Evolutionary conservation across 2,329 filamentous ascomycete species (phyloP).

Genomic region (Penicillium sp.): DNA sequence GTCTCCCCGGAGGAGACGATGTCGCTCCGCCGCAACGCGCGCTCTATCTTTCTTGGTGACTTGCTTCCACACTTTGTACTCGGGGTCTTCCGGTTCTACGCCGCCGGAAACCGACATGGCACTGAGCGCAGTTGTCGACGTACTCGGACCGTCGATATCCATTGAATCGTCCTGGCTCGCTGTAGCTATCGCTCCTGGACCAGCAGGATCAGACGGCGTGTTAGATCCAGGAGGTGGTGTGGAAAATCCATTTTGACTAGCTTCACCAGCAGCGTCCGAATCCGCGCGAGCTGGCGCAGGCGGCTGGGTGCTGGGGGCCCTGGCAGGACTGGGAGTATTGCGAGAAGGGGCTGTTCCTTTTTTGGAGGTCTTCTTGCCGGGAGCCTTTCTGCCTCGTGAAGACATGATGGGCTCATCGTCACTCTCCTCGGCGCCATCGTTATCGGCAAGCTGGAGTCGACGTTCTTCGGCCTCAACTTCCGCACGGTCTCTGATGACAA

Average conservation of each 20-base stretch:
- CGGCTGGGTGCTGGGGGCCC: constrained; percentile 49
- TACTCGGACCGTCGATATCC: constrained; percentile 74
- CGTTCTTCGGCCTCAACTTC: constrained; percentile 87
- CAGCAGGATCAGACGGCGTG: constrained; percentile 72
- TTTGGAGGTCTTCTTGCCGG: constrained; percentile 69
- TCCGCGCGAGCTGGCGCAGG: constrained; percentile 59
- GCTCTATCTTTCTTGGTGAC: constrained; percentile 96
- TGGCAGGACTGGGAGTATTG: constrained; percentile 74
- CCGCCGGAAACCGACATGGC: constrained; percentile 73
- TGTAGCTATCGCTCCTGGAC: constrained; percentile 57
- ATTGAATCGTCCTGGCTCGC: constrained; percentile 79
- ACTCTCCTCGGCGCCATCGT: constrained; percentile 82
- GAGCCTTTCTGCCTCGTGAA: constrained; percentile 85
- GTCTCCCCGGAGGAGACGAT: constrained; percentile 80
- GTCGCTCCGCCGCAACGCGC: constrained; percentile 77
- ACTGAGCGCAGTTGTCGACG: constrained; percentile 67
- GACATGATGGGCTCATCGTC: constrained; percentile 99
- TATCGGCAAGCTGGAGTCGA: constrained; percentile 77
- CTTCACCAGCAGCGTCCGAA: constrained; percentile 72
- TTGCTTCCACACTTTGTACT: constrained; percentile 98
- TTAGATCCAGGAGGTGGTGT: constrained; percentile 77
- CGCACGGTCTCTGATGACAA: constrained; percentile 83
- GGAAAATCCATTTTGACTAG: constrained; percentile 77
- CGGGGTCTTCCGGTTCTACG: constrained; percentile 78
- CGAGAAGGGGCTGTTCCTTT: constrained; percentile 65